Percentiles rank a stretch among this genome's conserved stretches.
These are phyloP conservation scores for Tremellales sp. DNA, from an alignment of 1,284 basidiomycete species.

Conservation along the genomic window DNA sequence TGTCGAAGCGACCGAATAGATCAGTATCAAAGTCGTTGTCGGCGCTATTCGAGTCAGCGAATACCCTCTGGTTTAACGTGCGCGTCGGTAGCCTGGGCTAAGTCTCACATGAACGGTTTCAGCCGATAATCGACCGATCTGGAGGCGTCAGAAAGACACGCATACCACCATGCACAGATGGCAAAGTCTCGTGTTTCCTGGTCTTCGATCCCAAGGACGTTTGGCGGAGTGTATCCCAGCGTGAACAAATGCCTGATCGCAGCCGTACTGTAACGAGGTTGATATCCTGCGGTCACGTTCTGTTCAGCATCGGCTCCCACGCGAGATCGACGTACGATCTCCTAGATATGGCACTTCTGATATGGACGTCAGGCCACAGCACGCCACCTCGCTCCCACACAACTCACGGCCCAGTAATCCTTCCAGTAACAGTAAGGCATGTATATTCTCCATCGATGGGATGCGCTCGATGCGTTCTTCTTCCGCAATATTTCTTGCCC, in stretches of 20 bases:
- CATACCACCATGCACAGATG: constrained; percentile 72
- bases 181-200: constrained; percentile 20
- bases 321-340: constrained; percentile 7
- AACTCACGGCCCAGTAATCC: constrained; percentile 38
- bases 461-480: constrained; percentile 75
- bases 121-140: constrained; percentile 60
- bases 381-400: not conserved
- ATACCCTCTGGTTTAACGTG: too few species aligned
- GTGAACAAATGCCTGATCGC: constrained; percentile 22
- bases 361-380: not conserved
- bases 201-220: constrained; percentile 15
- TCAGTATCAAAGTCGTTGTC: too few species aligned
- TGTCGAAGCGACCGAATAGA: too few species aligned
- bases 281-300: constrained; percentile 19
- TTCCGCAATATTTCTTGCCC: constrained; percentile 78
- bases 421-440: constrained; percentile 39
- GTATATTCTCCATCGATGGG: constrained; percentile 70
- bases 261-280: constrained; percentile 14
- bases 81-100: too few species aligned
- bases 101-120: constrained; percentile 61
- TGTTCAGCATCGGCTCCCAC: not conserved
- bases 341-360: constrained; percentile 8
- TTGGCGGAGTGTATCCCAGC: constrained; percentile 15
- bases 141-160: constrained; percentile 60
- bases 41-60: too few species aligned